Evolutionary conservation across 441 rosid species (phyloP), one percentile per base, ranked within the genome.

Genomic region (Erodium trifolium): DNA sequence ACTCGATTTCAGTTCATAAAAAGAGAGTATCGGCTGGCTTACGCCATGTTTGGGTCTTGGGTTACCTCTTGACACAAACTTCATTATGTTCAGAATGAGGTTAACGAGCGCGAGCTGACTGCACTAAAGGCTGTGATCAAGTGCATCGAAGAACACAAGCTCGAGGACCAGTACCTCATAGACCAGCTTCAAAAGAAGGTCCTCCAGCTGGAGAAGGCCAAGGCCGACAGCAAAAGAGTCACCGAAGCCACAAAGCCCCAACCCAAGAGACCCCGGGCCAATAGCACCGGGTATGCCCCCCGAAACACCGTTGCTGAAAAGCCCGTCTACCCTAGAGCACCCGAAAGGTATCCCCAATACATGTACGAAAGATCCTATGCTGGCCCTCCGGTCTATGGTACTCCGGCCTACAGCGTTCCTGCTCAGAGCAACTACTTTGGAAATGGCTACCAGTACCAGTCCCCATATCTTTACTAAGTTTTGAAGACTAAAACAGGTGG

Each of bases 141-240:
- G 81, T 90, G 98, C 85, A 78, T 92, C 8, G 97, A 94, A 76
- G 99, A 94, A 79, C 97, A 88, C 72, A 92, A 77, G 78, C 90
- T 94, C 10, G 97, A 88, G 86, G 91, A 84, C 77, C 94, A 85
- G 74, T 94, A 86, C 75, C 89, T 88, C 14, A 60, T 74, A 17
- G 98, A 87, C 55, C 81, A 87, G 9, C 94, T 94, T 63, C 90
- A 89, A 57, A 86, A 86, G 68, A 81, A 83, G 68, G 86, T 94
- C 68, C 68, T 82, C 70, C 87, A 83, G 81, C 87, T 94, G 19
- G 97, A 92, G 93, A 94, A 94, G 78, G 96, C 90, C 67, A 94
- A 92, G 83, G 91, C 97, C 10, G 99, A 94, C 74, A 88, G 84
- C 83, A 92, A 88, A 77, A 79, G 90, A 75, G 92, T 77, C 39